Conservation (phyloP, 2,329 filamentous ascomycete genomes). For the Reticulascus tulasneorum region DNA sequence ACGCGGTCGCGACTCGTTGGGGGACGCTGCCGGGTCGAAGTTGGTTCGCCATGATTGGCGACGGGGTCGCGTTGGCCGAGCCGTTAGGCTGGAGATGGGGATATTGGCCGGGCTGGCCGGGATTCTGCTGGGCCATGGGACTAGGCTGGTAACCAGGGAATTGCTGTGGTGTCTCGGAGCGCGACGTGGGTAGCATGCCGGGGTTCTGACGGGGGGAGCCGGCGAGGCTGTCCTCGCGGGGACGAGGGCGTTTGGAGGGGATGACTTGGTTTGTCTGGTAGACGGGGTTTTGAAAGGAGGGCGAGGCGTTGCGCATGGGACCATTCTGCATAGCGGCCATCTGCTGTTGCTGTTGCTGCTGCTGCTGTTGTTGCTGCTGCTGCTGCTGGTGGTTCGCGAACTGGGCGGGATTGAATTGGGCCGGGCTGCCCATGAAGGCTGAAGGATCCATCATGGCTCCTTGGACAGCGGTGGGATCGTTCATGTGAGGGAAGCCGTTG, state of each 20-base stretch:
- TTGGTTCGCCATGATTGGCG: conserved; percentile 86
- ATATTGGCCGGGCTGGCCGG: conserved; percentile 65
- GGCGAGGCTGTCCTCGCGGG: conserved; percentile 77
- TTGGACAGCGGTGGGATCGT: conserved; percentile 52
- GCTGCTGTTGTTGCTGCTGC: conserved; percentile 16
- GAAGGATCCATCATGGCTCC: conserved; percentile 63
- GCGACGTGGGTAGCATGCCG: conserved; percentile 72
- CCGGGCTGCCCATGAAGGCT: conserved; percentile 56
- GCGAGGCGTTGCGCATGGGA: conserved; percentile 76
- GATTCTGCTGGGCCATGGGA: conserved; percentile 57
- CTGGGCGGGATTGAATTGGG: conserved; percentile 55
- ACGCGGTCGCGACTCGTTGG: conserved; percentile 84
- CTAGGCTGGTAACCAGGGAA: conserved; percentile 68
- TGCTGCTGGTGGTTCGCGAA: conserved; percentile 48
- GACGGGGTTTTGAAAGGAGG: conserved; percentile 70
- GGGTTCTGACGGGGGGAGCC: conserved; percentile 76
- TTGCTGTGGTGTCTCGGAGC: conserved; percentile 89
- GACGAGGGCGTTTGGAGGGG: conserved; percentile 82
- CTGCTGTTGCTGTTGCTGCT: conserved; percentile 33
- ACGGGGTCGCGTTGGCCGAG: conserved; percentile 82
- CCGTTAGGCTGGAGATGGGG: conserved; percentile 78
- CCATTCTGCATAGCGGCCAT: conserved; percentile 73
- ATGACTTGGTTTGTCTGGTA: conserved; percentile 85
- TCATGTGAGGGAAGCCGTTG: conserved; percentile 63
- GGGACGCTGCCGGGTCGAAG: conserved; percentile 66